Base-by-base conservation (phyloP, 2,329 filamentous ascomycete genomes). In the Penicillium sp. region DNA sequence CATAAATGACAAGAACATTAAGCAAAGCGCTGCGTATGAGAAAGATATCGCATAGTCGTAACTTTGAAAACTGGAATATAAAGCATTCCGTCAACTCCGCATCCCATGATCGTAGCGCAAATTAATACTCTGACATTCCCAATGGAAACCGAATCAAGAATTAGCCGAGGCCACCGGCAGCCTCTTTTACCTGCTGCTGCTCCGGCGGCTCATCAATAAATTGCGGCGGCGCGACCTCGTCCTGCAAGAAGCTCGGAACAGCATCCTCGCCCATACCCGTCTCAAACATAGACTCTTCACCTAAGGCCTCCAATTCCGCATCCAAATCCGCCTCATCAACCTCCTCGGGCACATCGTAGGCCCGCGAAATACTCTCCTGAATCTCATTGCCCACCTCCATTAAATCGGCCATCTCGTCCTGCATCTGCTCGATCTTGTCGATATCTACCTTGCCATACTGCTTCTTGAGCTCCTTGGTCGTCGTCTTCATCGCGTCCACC, bases 351-450 rank as follows among this genome's bases (percentile, higher is more conserved):
- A 99, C 82, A 69, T 97, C 92, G 72, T 99, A 99, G 61, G 89
- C 89, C 58, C 94, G 76, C 54, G 88, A 87, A 51, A 99, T 87
- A 60, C 88, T 92, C 76, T 97, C 94, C 75, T 99, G 91, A 53
- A 99, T 99, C 73, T 99, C 94, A 73, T 97, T 97, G 3, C 94
- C 92, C 55, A 96, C 87, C 68, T 99, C 94, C 84, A 99, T 89
- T 64, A 99, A 73, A 74, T 99, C 94, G 5, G 92, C 92, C 94
- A 99, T 97, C 76, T 99, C 92, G 70, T 99, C 94, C 81, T 99
- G 92, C 81, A 99, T 83, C 62, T 88, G 81, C 81, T 99, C 94
- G 64, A 99, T 97, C 81, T 95, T 91, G 74, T 97, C 94, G 48
- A 99, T 87, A 67, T 99, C 88, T 60, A 99, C 89, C 79, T 96